Percentiles rank a stretch among this genome's conserved stretches.
Evolutionary conservation across 129 eudicot species (phyloP).

Genomic region (Saussurea involucrata): DNA sequence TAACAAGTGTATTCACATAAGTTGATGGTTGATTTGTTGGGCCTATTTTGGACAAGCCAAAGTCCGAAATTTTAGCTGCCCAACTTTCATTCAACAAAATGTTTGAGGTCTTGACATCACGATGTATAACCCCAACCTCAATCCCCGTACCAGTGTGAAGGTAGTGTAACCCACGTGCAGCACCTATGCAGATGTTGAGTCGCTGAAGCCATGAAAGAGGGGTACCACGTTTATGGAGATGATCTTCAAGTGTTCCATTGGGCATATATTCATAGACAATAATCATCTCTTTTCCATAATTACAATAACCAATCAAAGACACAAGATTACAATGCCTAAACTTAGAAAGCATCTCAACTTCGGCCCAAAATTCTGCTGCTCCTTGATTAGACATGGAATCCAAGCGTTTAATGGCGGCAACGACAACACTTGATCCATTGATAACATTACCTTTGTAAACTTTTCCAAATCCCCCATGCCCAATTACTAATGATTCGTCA

Average conservation of each 20-base stretch:
- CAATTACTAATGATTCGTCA: slow-evolving; percentile 13
- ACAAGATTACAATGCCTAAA: slow-evolving; percentile 20
- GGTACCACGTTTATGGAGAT: too few relatives aligned
- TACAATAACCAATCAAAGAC: slow-evolving; percentile 28
- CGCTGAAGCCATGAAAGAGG: too few relatives aligned
- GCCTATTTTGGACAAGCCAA: slow-evolving; percentile 22
- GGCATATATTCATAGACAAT: slow-evolving; percentile 8
- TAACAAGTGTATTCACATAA: slow-evolving; percentile 18
- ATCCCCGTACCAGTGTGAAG: not conserved
- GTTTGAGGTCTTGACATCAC: slow-evolving; percentile 29
- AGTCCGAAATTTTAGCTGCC: slow-evolving; percentile 29
- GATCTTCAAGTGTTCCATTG: too few relatives aligned
- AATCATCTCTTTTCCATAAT: not conserved
- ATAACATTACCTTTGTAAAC: slow-evolving; percentile 9
- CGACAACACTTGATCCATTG: not conserved
- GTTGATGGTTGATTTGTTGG: slow-evolving; percentile 21
- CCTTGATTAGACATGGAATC: slow-evolving; percentile 23
- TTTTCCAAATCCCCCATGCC: slow-evolving; percentile 20
- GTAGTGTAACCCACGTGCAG: not conserved
- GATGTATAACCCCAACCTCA: not conserved
- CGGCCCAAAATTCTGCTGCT: slow-evolving; percentile 22
- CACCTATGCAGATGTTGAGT: not conserved
- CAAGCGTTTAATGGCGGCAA: slow-evolving; percentile 11
- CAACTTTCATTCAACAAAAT: slow-evolving; percentile 18
- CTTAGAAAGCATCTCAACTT: slow-evolving; percentile 28